Percentiles rank a stretch among this genome's conserved stretches.
These are phyloP conservation scores for Acrasis kona DNA, from an alignment of 78 protist species.

Conservation along the genomic window DNA sequence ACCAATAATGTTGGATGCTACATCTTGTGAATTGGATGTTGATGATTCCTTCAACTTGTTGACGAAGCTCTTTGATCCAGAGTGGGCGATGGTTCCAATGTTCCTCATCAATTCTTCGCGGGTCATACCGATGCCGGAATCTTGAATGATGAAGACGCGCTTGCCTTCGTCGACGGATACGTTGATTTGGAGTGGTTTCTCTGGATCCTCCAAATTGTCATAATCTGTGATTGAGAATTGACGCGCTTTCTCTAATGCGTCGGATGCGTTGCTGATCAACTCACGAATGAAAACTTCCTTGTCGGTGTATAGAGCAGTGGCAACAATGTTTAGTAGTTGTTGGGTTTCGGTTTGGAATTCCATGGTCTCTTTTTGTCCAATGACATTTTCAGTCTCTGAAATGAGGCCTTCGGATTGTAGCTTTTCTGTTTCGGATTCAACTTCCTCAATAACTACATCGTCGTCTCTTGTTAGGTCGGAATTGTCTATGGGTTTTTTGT, in stretches of 20 bases:
- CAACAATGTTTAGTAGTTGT: slow-evolving; percentile 88
- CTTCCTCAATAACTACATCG: not conserved
- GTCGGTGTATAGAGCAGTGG: slow-evolving; percentile 83
- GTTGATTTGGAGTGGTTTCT: slow-evolving; percentile 12
- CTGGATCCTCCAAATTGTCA: slow-evolving; percentile 6
- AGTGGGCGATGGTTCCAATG: slow-evolving; percentile 89
- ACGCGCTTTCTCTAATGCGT: slow-evolving; percentile 89
- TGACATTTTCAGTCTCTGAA: slow-evolving; percentile 28
- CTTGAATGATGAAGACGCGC: slow-evolving; percentile 20
- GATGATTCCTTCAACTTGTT: not conserved
- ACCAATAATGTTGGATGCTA: slow-evolving; percentile 74
- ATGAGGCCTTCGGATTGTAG: slow-evolving; percentile 1
- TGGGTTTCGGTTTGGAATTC: slow-evolving; percentile 88
- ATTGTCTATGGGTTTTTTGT: too few species aligned
- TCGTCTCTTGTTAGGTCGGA: too few species aligned
- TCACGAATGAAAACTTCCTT: slow-evolving; percentile 90
- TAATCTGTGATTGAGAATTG: slow-evolving; percentile 27
- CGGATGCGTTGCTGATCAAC: slow-evolving; percentile 85
- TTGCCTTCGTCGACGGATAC: slow-evolving; percentile 7
- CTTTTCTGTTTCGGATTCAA: not conserved
- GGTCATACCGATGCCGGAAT: slow-evolving; percentile 95
- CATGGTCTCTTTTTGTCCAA: slow-evolving; percentile 44
- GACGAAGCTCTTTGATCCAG: slow-evolving; percentile 50
- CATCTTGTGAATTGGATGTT: slow-evolving; percentile 29
- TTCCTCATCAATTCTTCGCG: slow-evolving; percentile 77